phyloP scores from a whole-genome alignment of 2,329 filamentous ascomycete species.

The Mycosphaerella arachidis region DNA sequence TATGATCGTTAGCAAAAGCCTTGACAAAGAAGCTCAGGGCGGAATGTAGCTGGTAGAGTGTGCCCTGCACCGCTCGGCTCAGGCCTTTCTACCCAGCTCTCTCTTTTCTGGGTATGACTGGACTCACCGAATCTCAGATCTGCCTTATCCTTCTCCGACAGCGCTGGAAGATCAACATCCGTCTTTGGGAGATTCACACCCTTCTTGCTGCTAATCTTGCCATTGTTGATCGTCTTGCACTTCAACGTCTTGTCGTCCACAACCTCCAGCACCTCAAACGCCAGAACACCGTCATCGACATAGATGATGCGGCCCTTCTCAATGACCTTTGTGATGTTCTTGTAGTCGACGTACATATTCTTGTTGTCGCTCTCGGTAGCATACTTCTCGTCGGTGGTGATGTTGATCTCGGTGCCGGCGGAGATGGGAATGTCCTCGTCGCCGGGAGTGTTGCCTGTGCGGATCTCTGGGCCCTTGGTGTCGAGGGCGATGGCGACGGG shows the following conservation, averaged over 20 bases:
- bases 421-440: slow-evolving; percentile 76
- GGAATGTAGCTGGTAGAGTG: background rate
- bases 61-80: background rate
- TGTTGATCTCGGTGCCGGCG: slow-evolving; percentile 80
- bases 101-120: background rate
- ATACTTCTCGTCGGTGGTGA: slow-evolving; percentile 95
- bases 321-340: slow-evolving; percentile 99
- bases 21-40: background rate
- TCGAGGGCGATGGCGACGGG: slow-evolving; percentile 92
- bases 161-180: slow-evolving; percentile 92
- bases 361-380: slow-evolving; percentile 76
- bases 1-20: background rate
- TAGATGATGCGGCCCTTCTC: slow-evolving; percentile 87
- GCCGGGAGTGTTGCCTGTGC: slow-evolving; percentile 68
- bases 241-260: slow-evolving; percentile 84
- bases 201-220: slow-evolving; percentile 97
- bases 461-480: slow-evolving; percentile 80
- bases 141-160: slow-evolving; percentile 96
- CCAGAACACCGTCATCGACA: slow-evolving; percentile 96
- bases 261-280: slow-evolving; percentile 86
- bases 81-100: background rate
- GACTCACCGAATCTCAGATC: slow-evolving; percentile 79
- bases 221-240: slow-evolving; percentile 89
- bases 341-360: slow-evolving; percentile 99
- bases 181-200: slow-evolving; percentile 99